Conservation (phyloP, 1,139 yeast species). For the Candida neerlandica region DNA sequence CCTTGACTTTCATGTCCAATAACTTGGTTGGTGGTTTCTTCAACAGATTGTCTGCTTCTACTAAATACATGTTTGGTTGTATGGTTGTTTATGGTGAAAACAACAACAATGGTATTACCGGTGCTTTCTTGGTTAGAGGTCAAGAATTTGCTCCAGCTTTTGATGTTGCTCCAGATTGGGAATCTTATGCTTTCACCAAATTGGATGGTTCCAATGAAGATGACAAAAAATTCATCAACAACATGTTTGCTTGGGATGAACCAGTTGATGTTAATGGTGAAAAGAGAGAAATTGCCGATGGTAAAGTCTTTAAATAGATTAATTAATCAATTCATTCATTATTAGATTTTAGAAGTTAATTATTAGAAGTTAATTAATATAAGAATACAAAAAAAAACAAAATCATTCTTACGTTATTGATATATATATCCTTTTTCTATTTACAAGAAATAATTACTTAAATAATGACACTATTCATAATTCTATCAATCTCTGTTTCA, state of each 20-base stretch:
- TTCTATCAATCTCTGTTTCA: neutral
- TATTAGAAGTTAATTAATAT: no score
- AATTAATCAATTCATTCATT: conserved; percentile 23
- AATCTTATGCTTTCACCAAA: conserved; percentile 53
- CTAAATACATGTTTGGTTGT: conserved; percentile 93
- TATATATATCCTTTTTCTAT: conserved; percentile 28
- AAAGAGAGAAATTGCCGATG: conserved; percentile 51
- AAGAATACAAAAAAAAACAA: no score
- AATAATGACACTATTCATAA: neutral
- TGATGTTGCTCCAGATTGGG: conserved; percentile 99
- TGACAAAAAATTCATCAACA: conserved; percentile 43
- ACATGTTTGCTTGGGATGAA: conserved; percentile 57
- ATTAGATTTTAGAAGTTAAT: no score
- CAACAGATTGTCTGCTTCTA: conserved; percentile 89
- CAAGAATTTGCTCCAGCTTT: conserved; percentile 90
- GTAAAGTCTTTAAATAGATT: conserved; percentile 51
- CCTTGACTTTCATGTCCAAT: conserved; percentile 97
- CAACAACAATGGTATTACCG: conserved; percentile 97
- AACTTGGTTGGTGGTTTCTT: conserved; percentile 98
- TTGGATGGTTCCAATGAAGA: conserved; percentile 43
- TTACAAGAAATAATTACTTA: conserved; percentile 2
- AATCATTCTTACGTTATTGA: conserved; percentile 38
- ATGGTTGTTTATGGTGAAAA: conserved; percentile 96
- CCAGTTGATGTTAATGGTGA: conserved; percentile 50
- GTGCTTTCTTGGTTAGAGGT: conserved; percentile 95